These are phyloP conservation scores for Microthyrium microscopicum DNA, from an alignment of 2,329 filamentous ascomycete genomes.

Conservation along the genomic window DNA sequence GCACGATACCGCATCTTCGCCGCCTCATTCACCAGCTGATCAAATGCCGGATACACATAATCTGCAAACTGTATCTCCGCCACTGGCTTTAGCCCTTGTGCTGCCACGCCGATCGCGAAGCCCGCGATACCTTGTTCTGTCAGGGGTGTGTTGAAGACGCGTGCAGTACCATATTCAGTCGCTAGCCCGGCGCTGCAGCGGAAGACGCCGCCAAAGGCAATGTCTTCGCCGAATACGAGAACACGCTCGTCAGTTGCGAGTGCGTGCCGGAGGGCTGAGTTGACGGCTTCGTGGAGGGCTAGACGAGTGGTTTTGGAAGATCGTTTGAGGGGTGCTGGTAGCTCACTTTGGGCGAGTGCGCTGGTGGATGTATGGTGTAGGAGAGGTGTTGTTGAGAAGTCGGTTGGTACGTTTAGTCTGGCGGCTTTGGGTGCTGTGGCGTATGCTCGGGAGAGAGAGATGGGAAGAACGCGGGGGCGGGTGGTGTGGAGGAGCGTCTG, in stretches of 20 bases:
- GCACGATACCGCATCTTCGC: constrained; percentile 73
- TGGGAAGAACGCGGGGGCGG: constrained; percentile 15
- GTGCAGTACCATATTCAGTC: constrained; percentile 68
- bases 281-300: constrained; percentile 90
- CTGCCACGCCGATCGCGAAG: constrained; percentile 79
- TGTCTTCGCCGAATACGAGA: constrained; percentile 87
- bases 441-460: constrained; percentile 21
- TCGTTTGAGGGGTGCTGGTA: constrained; percentile 47
- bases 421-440: constrained; percentile 33
- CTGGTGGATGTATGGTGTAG: constrained; percentile 64
- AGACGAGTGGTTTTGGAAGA: constrained; percentile 62
- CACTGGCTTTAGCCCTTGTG: constrained; percentile 80
- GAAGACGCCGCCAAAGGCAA: constrained; percentile 94
- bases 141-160: constrained; percentile 92
- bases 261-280: constrained; percentile 70
- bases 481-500: constrained; percentile 14
- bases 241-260: constrained; percentile 72
- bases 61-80: constrained; percentile 95
- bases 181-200: constrained; percentile 83
- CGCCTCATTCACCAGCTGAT: constrained; percentile 86
- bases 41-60: constrained; percentile 84
- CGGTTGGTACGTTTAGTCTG: constrained; percentile 67
- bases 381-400: constrained; percentile 69
- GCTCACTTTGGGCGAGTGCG: constrained; percentile 54
- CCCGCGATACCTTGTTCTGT: constrained; percentile 90